Evolutionary conservation across 345 rosid genomes (phyloP).

Genomic region (Camelina sativa): DNA sequence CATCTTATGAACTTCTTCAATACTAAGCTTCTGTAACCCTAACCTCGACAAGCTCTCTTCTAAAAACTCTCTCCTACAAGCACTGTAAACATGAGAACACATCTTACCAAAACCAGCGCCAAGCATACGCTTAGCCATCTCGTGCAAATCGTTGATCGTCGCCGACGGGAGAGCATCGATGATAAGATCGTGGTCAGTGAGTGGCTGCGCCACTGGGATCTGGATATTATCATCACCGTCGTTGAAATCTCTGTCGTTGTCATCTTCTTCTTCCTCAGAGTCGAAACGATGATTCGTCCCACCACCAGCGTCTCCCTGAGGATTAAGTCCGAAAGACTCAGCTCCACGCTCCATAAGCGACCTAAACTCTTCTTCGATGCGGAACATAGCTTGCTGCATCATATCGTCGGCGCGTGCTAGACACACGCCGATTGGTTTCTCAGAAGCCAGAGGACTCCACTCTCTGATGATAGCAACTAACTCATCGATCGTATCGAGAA

Average conservation of each 20-base stretch:
- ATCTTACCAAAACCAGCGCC: conserved; percentile 74
- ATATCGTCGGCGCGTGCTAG: conserved; percentile 77
- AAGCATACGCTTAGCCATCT: conserved; percentile 89
- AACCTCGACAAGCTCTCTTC: conserved; percentile 82
- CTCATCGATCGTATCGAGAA: conserved; percentile 77
- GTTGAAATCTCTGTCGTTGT: conserved; percentile 41
- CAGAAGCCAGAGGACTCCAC: conserved; percentile 61
- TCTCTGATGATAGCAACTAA: conserved; percentile 55
- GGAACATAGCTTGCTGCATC: conserved; percentile 84
- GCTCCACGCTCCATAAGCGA: conserved; percentile 77
- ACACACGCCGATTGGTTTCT: conserved; percentile 55
- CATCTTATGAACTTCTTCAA: conserved; percentile 80
- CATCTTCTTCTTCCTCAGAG: conserved; percentile 58
- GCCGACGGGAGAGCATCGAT: conserved; percentile 91
- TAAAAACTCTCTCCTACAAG: conserved; percentile 77
- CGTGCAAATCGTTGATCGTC: conserved; percentile 76
- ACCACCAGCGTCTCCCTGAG: conserved; percentile 40
- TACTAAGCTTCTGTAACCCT: conserved; percentile 74
- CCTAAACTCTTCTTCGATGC: conserved; percentile 76
- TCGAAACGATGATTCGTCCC: conserved; percentile 51
- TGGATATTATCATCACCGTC: conserved; percentile 46
- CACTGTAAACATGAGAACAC: conserved; percentile 78
- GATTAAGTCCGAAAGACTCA: conserved; percentile 58
- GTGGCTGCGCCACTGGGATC: conserved; percentile 83
- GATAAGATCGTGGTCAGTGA: conserved; percentile 71